A percentile compares a stretch with the other conserved stretches of the same genome.
Conservation (phyloP, 371 early-diverging fungal genomes). For the Coemansia sp. region DNA sequence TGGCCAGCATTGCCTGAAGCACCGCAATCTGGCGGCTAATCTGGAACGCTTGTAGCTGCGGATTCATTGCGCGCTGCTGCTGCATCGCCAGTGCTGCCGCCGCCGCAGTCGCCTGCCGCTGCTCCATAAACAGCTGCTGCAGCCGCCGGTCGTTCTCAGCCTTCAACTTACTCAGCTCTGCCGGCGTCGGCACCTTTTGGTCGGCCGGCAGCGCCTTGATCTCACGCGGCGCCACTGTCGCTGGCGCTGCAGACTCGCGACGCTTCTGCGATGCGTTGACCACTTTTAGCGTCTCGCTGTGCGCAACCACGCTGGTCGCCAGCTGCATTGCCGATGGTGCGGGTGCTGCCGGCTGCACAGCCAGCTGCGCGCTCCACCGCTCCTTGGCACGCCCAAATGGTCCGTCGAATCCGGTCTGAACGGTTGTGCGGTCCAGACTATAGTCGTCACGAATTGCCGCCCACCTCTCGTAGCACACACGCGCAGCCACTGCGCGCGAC, state of each 20-base stretch:
- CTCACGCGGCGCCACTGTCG: constrained; percentile 39
- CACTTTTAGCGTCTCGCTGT: constrained; percentile 27
- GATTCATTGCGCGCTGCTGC: constrained; percentile 26
- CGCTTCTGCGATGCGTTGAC: constrained; percentile 33
- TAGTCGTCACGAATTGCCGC: constrained; percentile 40
- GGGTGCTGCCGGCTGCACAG: constrained; percentile 17
- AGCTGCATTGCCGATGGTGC: constrained; percentile 36
- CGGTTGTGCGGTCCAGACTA: constrained; percentile 27
- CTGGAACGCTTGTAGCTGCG: constrained; percentile 27
- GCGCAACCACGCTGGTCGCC: constrained; percentile 30
- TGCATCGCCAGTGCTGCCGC: constrained; percentile 57
- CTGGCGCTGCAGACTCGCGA: constrained; percentile 26
- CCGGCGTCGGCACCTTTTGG: constrained; percentile 63
- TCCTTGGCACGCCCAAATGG: constrained; percentile 18
- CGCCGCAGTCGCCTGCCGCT: constrained; percentile 62
- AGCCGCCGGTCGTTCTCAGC: constrained; percentile 71
- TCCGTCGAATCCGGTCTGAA: constrained; percentile 46
- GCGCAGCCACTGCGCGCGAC: constrained; percentile 29
- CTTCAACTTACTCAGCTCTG: constrained; percentile 71
- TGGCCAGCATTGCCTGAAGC: constrained; percentile 36
- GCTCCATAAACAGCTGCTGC: constrained; percentile 66
- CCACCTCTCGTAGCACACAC: constrained; percentile 46
- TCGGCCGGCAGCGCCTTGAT: constrained; percentile 50
- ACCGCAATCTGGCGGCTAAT: constrained; percentile 25
- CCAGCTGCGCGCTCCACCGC: constrained; percentile 31